Percentiles rank a stretch among this genome's conserved stretches.
Evolutionary conservation across 805 yeast genomes (phyloP).

Genomic region (Saccharomyces mikatae): DNA sequence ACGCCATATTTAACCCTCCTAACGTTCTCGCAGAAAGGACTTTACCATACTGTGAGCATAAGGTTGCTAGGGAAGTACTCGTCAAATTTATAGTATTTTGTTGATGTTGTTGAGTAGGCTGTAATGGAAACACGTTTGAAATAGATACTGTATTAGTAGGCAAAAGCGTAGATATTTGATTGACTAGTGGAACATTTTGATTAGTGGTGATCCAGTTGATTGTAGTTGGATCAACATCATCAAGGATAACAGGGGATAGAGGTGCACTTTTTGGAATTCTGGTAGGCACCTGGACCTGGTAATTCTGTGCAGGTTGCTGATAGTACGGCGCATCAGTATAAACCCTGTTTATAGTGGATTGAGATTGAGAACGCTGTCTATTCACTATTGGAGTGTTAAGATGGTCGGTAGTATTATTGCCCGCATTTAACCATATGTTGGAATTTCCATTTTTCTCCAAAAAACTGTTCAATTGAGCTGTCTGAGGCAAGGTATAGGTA

Average conservation of each 20-base stretch:
- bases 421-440: slow-evolving; percentile 17
- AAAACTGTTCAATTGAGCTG: slow-evolving; percentile 16
- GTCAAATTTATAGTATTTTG: slow-evolving; percentile 39
- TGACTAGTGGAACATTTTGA: slow-evolving; percentile 63
- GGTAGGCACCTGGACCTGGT: slow-evolving; percentile 14
- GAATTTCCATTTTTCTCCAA: slow-evolving; percentile 16
- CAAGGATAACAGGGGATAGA: slow-evolving; percentile 34
- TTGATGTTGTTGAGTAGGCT: slow-evolving; percentile 43
- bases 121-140: slow-evolving; percentile 50
- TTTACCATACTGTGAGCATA: slow-evolving; percentile 56
- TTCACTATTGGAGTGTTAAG: slow-evolving; percentile 7
- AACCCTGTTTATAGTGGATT: slow-evolving; percentile 29
- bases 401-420: slow-evolving; percentile 18
- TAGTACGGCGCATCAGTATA: slow-evolving; percentile 25
- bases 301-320: slow-evolving; percentile 17
- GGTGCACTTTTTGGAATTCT: slow-evolving; percentile 17
- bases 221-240: slow-evolving; percentile 52
- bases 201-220: slow-evolving; percentile 64
- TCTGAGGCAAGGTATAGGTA: slow-evolving; percentile 5
- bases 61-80: slow-evolving; percentile 45
- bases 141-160: slow-evolving; percentile 77
- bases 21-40: slow-evolving; percentile 58
- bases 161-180: slow-evolving; percentile 56
- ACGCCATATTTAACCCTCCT: slow-evolving; percentile 40
- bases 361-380: slow-evolving; percentile 23